Base-by-base conservation (phyloP, 352 stramenopile genomes). In the Phytophthora palmivora region DNA sequence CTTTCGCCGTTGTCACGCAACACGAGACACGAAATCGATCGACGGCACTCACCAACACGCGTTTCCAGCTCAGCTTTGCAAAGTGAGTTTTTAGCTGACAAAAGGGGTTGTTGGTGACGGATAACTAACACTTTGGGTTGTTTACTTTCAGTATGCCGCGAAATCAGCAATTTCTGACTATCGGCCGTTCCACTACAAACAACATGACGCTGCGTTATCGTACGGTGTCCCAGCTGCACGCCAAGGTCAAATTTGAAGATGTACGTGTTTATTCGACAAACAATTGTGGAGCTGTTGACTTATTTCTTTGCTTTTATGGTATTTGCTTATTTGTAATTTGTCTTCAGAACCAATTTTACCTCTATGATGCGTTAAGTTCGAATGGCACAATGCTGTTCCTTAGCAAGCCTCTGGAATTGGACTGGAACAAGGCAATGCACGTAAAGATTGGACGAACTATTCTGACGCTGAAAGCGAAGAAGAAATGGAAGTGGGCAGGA, bases 31-130 rank as follows among this genome's bases (percentile, higher is more conserved):
- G 86, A 33, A 92, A 88, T 64, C 82, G 83, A 11, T 90, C 85
- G 11, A 93, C 85, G 0, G 80, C 82, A 22, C 78, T 97, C 6
- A 97, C 93, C 12, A 97, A 96, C 67, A 97, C 91, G 42, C 88
- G 91, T 18, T 97, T 97, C 73, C 91, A 97, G 63, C 78, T 97
- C 36, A 96, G 86, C 61, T 97, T 97, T 67, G 86, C 87, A 46
- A 96, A 90, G 86, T 95, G 74, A 9, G 81, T 88, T 18, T 21
- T 0, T 47, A 22, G 26, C 11, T 45, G 1, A 11, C 22, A 5
- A 36, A 16, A 19, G 10, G 15, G n/a, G 49, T 47, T 49, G 28
- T 24, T 32, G 50, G 38, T 68, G 10, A 34, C 19, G 12, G 30
- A 10, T 33, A 33, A 1, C 37, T 70, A 45, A 70, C 28, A 21